These are phyloP conservation scores for Massarina eburnea DNA, from an alignment of 2,329 filamentous ascomycete species.

Conservation along the genomic window DNA sequence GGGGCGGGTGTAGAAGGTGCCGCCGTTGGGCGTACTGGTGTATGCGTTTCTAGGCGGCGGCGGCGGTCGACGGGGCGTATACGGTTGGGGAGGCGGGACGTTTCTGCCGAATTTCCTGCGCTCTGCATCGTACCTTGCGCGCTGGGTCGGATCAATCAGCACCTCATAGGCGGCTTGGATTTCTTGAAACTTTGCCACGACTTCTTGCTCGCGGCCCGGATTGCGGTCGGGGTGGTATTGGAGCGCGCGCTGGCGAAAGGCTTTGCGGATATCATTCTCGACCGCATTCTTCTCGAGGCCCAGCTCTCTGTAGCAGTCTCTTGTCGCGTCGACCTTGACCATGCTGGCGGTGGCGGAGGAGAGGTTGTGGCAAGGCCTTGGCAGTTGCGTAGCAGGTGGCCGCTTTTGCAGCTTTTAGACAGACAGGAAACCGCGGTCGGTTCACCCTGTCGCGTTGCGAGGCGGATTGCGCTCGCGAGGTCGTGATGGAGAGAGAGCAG, in stretches of 20 bases:
- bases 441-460: constrained; percentile 23
- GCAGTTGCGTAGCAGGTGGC: neutral
- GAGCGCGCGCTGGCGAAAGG: constrained; percentile 81
- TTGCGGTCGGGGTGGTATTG: constrained; percentile 90
- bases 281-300: constrained; percentile 69
- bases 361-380: neutral
- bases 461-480: too few relatives aligned
- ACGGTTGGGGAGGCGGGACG: constrained; percentile 43
- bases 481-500: too few relatives aligned
- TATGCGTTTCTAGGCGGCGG: constrained; percentile 49
- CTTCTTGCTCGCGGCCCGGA: constrained; percentile 76
- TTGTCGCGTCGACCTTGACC: constrained; percentile 67
- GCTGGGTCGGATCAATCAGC: constrained; percentile 60
- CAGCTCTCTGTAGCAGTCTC: constrained; percentile 85
- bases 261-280: constrained; percentile 77
- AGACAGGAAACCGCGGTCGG: constrained; percentile 12
- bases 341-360: constrained; percentile 49
- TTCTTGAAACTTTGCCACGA: constrained; percentile 78
- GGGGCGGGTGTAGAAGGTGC: constrained; percentile 31
- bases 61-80: constrained; percentile 44
- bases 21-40: constrained; percentile 37
- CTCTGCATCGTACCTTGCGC: constrained; percentile 64
- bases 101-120: constrained; percentile 49
- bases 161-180: constrained; percentile 87
- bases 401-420: constrained; percentile 13